Percentiles rank a stretch among this genome's conserved stretches.
Conservation (phyloP, 2,329 filamentous ascomycete genomes). For the Colletotrichum aenigma region DNA sequence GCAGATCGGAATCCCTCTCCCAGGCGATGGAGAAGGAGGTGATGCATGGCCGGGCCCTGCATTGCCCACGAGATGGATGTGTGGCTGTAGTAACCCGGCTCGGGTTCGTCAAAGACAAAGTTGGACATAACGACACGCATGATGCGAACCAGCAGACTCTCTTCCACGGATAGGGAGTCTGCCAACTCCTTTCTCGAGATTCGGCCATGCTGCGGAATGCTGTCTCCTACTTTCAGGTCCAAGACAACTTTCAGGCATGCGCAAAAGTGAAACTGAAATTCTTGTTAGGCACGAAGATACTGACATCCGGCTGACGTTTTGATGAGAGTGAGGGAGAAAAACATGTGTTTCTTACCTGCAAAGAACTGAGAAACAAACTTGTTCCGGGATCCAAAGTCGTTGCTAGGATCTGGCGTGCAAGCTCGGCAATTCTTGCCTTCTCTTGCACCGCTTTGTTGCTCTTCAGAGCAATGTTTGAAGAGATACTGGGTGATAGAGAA, state of each 20-base stretch:
- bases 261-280: background rate
- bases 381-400: background rate
- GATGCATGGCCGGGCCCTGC: background rate
- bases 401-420: background rate
- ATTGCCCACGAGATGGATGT: background rate
- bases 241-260: background rate
- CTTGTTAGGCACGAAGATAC: background rate
- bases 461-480: fast-evolving
- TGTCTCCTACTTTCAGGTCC: background rate
- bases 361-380: background rate
- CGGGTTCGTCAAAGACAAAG: background rate
- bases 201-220: background rate
- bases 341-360: background rate
- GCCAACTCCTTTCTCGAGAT: background rate
- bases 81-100: background rate
- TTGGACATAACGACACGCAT: background rate
- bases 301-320: background rate
- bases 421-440: background rate
- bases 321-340: fast-evolving
- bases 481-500: background rate
- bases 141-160: background rate
- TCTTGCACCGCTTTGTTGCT: background rate
- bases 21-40: background rate
- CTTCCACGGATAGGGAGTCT: background rate
- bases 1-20: background rate